Evolutionary conservation across 129 eudicot genomes (phyloP).

Genomic region (Mikania micrantha): DNA sequence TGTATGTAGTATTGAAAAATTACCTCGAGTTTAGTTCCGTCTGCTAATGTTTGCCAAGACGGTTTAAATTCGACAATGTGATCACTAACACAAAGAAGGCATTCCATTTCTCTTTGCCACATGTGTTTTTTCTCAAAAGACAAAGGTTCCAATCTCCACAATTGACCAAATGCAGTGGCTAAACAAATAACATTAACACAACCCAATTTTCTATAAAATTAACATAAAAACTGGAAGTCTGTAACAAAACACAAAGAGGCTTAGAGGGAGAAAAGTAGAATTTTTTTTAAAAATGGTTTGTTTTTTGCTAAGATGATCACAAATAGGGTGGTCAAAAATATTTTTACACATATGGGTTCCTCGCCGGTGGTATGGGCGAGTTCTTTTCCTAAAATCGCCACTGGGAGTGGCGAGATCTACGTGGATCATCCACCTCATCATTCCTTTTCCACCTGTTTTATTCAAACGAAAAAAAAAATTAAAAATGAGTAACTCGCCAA

Average conservation of each 20-base stretch:
- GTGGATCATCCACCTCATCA: too few relatives aligned
- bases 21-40: conserved; percentile 92
- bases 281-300: too few relatives aligned
- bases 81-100: conserved; percentile 83
- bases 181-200: conserved; percentile 8
- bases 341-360: too few relatives aligned
- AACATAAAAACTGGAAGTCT: not conserved
- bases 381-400: too few relatives aligned
- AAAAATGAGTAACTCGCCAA: too few relatives aligned
- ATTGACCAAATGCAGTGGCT: conserved; percentile 87
- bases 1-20: not conserved
- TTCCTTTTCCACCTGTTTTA: too few relatives aligned
- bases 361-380: too few relatives aligned
- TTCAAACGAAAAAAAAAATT: too few relatives aligned
- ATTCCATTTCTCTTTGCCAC: conserved; percentile 94
- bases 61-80: conserved; percentile 88
- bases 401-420: too few relatives aligned
- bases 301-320: too few relatives aligned
- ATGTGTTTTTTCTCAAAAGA: conserved; percentile 63
- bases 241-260: not conserved
- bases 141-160: conserved; percentile 94
- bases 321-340: too few relatives aligned
- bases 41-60: conserved; percentile 85
- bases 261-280: not conserved
- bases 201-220: not conserved